These are phyloP conservation scores for Durio zibethinus DNA, from an alignment of 345 rosid species.

Conservation along the genomic window DNA sequence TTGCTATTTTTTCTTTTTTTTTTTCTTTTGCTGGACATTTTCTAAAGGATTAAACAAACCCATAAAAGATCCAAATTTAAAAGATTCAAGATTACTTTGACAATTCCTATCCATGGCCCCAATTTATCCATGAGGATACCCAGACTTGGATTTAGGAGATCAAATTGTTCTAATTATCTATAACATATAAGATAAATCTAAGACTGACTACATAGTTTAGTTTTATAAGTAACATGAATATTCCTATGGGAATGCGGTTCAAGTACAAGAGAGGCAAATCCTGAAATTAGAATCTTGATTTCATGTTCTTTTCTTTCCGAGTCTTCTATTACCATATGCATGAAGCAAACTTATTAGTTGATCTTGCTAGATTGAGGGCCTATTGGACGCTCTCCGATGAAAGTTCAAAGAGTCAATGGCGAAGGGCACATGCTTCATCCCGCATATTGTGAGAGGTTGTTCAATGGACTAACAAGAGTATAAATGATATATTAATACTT, in stretches of 20 bases:
- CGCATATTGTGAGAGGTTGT: slow-evolving; percentile 14
- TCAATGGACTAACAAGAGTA: too few relatives aligned
- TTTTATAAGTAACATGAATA: not conserved
- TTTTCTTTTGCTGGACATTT: too few relatives aligned
- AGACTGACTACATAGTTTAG: not conserved
- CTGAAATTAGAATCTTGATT: not conserved
- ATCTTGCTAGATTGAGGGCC: not conserved
- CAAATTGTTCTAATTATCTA: too few relatives aligned
- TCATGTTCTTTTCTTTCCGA: not conserved
- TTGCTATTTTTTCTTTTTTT: too few relatives aligned
- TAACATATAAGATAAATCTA: too few relatives aligned
- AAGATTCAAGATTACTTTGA: too few relatives aligned
- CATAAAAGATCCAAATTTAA: too few relatives aligned
- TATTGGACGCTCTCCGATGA: not conserved
- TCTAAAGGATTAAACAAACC: too few relatives aligned
- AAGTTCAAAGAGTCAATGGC: not conserved
- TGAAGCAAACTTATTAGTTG: not conserved
- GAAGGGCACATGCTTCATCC: not conserved
- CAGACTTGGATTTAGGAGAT: too few relatives aligned
- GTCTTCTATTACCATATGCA: not conserved
- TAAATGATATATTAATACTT: too few relatives aligned
- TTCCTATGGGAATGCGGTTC: not conserved
- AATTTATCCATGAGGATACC: too few relatives aligned
- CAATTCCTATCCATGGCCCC: too few relatives aligned
- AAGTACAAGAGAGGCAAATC: not conserved